phyloP scores from a whole-genome alignment of 2,329 filamentous ascomycete species.

The Rhynchosporium graminicola region DNA sequence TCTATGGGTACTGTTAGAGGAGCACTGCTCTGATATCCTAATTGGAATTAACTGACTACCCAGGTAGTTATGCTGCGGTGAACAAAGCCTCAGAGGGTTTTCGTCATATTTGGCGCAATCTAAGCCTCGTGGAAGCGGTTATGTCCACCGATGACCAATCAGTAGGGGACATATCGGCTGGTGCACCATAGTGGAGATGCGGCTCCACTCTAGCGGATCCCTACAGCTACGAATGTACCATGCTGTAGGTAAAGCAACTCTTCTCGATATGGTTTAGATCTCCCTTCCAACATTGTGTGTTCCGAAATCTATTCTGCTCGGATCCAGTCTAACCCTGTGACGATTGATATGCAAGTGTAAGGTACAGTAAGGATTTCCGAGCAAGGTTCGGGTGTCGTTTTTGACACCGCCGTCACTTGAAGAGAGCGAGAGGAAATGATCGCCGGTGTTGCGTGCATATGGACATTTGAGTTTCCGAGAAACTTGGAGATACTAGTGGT shows the following conservation, averaged over 20 bases:
- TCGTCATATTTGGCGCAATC: background rate
- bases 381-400: background rate
- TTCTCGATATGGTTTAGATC: background rate
- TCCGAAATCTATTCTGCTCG: background rate
- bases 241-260: background rate
- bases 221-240: background rate
- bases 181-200: background rate
- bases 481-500: background rate
- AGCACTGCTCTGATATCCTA: too few species aligned
- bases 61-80: too few species aligned
- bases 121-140: background rate
- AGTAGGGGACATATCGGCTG: background rate
- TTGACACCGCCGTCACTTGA: background rate
- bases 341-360: background rate
- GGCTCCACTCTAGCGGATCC: background rate
- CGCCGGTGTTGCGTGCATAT: background rate
- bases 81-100: background rate
- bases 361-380: background rate
- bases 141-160: background rate
- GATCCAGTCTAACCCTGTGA: background rate
- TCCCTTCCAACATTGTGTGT: background rate
- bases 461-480: background rate
- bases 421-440: background rate
- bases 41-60: too few species aligned
- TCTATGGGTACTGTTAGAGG: background rate